Evolutionary conservation across 352 stramenopile species (phyloP).

Genomic region (Globisporangium spiculum): DNA sequence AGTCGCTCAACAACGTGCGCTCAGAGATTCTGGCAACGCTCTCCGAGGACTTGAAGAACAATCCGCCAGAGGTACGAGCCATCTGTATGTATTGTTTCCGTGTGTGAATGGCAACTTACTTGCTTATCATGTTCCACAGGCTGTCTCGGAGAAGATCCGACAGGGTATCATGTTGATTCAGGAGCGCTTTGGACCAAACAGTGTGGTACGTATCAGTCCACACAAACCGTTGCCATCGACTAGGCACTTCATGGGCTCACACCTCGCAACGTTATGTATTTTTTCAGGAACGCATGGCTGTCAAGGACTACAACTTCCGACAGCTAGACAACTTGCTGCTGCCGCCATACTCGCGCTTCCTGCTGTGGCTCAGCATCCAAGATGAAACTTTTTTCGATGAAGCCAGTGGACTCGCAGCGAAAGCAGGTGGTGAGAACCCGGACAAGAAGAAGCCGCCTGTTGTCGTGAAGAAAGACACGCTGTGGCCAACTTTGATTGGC

Average conservation of each 20-base stretch:
- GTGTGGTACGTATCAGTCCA: slow-evolving; percentile 39
- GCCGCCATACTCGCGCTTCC: slow-evolving; percentile 85
- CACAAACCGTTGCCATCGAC: not conserved
- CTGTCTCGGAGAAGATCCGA: slow-evolving; percentile 67
- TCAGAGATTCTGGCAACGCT: slow-evolving; percentile 73
- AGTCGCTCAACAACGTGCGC: slow-evolving; percentile 71
- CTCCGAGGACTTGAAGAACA: slow-evolving; percentile 66
- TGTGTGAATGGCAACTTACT: not conserved
- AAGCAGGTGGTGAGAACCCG: slow-evolving; percentile 37
- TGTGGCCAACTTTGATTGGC: slow-evolving; percentile 76
- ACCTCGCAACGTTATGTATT: not conserved
- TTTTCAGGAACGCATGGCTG: slow-evolving; percentile 63
- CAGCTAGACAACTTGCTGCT: slow-evolving; percentile 84
- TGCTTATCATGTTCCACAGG: slow-evolving; percentile 16
- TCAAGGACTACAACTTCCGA: slow-evolving; percentile 90
- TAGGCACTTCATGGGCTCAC: not conserved
- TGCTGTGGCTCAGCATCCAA: slow-evolving; percentile 89
- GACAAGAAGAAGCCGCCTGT: slow-evolving; percentile 69
- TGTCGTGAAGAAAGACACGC: slow-evolving; percentile 77
- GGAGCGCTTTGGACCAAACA: slow-evolving; percentile 82
- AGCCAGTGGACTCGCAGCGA: slow-evolving; percentile 41
- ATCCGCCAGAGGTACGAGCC: slow-evolving; percentile 41
- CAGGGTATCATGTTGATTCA: slow-evolving; percentile 77
- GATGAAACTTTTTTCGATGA: slow-evolving; percentile 85
- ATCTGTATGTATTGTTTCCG: not conserved